Evolutionary conservation across 2,329 filamentous ascomycete genomes (phyloP), one percentile per base, ranked within the genome.

Genomic region (Penicillium sp.): DNA sequence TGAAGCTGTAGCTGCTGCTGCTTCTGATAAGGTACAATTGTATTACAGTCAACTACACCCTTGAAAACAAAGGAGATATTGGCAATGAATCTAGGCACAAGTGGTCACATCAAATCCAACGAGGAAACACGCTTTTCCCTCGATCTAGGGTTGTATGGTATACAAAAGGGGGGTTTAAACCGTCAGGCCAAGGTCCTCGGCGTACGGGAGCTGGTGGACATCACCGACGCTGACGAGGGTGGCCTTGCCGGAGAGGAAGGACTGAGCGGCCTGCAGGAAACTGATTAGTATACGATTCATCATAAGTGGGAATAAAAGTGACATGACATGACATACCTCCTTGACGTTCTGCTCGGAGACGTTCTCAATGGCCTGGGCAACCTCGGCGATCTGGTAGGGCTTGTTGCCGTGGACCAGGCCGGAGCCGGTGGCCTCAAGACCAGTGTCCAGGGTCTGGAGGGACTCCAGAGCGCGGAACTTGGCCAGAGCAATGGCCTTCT

Each of bases 151-250:
- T 51, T 71, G 65, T 71, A 71, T 65, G 65, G 66, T 69, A 67
- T 71, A 70, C 69, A 72, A 56, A 52, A 46, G 59, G 45, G 34
- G 34, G 8, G 54, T 72, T 85, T 95, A 99, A 84, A 96, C 91
- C 75, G 88, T 91, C 73, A 99, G 85, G 67, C 93, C 95, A 75
- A 99, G 83, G 73, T 99, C 94, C 79, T 92, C 90, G 64, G 92
- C 94, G 73, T 88, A 99, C 54, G 94, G 94, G 72, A 99, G 86
- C 69, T 88, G 84, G 77, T 91, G 89, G 67, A 99, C 84, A 75
- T 99, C 94, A 75, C 94, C 94, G 60, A 97, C 92, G 55, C 91
- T 83, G 59, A 91, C 89, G 60, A 97, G 90, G 50, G 91, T 88
- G 48, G 93, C 92, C 84, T 92, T 97, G 77, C 86, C 87, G 64